A percentile compares a stretch with the other conserved stretches of the same genome.
phyloP scores from a whole-genome alignment of 805 yeast species.

The Barnettozyma botsteinii region DNA sequence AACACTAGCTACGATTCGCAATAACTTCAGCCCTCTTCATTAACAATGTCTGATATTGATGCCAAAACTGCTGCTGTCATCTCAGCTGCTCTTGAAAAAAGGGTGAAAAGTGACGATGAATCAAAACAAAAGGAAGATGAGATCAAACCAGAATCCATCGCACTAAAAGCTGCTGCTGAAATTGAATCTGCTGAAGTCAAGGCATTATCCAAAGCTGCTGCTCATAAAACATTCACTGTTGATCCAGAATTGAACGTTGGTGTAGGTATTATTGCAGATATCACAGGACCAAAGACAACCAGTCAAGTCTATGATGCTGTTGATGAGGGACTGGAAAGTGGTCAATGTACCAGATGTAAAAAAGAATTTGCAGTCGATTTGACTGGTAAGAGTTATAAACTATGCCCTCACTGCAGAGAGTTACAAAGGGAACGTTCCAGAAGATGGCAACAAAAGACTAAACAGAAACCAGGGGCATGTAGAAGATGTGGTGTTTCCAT shows the following conservation, averaged over 20 bases:
- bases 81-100: constrained; percentile 25
- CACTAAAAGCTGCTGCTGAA: background rate
- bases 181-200: background rate
- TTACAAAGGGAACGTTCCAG: constrained; percentile 56
- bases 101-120: constrained; percentile 41
- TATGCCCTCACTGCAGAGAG: constrained; percentile 61
- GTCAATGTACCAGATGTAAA: constrained; percentile 51
- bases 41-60: constrained; percentile 8
- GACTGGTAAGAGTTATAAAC: constrained; percentile 37
- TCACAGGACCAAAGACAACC: constrained; percentile 18
- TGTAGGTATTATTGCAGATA: constrained; percentile 20
- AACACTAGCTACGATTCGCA: too few species aligned
- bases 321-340: constrained; percentile 6
- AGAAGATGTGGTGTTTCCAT: constrained; percentile 43
- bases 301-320: constrained; percentile 5
- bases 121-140: constrained; percentile 70
- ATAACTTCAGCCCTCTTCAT: too few species aligned
- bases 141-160: constrained; percentile 43
- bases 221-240: constrained; percentile 16
- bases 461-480: constrained; percentile 48
- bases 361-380: constrained; percentile 45
- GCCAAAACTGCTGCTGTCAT: constrained; percentile 22
- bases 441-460: constrained; percentile 60
- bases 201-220: constrained; percentile 5
- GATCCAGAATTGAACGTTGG: constrained; percentile 23